These are phyloP conservation scores for Gossypium turneri DNA, from an alignment of 345 rosid species.

Conservation along the genomic window DNA sequence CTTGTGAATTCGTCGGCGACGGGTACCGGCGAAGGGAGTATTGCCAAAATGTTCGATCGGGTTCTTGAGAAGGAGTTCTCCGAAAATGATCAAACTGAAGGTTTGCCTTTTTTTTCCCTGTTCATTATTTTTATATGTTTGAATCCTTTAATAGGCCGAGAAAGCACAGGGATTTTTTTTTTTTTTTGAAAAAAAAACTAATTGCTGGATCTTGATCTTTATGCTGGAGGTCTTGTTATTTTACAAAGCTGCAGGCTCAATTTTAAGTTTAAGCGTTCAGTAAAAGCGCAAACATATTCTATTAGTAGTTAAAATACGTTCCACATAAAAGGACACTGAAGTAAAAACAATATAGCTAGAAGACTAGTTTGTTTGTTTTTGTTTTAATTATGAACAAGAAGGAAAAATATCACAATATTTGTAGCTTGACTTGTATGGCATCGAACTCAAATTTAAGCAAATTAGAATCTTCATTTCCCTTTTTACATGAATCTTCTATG, in stretches of 20 bases:
- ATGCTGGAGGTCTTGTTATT: not conserved
- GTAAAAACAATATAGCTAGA: not conserved
- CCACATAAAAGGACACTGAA: not conserved
- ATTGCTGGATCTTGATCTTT: not conserved
- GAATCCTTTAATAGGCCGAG: slow-evolving; percentile 3
- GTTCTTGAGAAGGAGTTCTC: slow-evolving; percentile 94
- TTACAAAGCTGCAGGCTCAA: not conserved
- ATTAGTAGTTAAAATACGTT: not conserved
- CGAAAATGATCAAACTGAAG: slow-evolving; percentile 87
- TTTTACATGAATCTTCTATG: not conserved
- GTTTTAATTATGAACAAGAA: not conserved
- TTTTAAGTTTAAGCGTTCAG: not conserved
- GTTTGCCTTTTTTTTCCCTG: slow-evolving; percentile 28
- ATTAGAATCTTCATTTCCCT: not conserved
- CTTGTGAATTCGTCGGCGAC: slow-evolving; percentile 67
- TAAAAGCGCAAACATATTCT: not conserved
- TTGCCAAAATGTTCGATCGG: slow-evolving; percentile 90
- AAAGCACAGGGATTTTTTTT: not conserved
- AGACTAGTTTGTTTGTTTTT: not conserved
- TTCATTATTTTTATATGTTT: not conserved
- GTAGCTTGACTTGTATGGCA: not conserved
- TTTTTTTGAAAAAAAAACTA: not conserved
- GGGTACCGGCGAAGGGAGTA: slow-evolving; percentile 62
- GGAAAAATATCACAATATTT: not conserved
- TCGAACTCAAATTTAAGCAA: not conserved